Base-by-base conservation (phyloP, 2,329 filamentous ascomycete species). In the Fusarium goolgardi region DNA sequence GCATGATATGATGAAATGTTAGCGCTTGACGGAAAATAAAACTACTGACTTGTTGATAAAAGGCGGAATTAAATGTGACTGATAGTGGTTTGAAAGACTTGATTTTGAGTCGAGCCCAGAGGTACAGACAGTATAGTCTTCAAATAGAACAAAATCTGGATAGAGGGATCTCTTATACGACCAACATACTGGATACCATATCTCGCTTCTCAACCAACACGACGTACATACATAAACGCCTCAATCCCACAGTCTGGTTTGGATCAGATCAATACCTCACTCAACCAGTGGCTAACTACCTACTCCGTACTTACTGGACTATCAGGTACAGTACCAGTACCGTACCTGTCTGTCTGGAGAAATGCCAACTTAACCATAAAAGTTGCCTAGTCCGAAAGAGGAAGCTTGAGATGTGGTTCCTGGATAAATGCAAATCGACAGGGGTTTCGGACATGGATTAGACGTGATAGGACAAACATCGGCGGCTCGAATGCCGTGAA, bases 391-490 rank as follows among this genome's bases (percentile, higher is more conserved):
- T 56, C 56, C 66, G 32, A 54, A 69, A 67, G 35, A 63, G 65
- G 65, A 49, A 67, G 63, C 50, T 69, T 57, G 44, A 53, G 49
- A 63, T 54, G 53, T 54, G 62, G 66, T 69, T 67, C 66, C 66
- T 69, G 66, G 66, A 63, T 69, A 69, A 69, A 69, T 69, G 49
- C 65, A 51, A 55, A 61, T 54, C 35, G 57, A 47, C 57, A 54
- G 56, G 65, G 66, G 56, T 51, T 27, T n/a, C 32, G 52, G 44
- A 16, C 39, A 39, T 45, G 51, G 43, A 16, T 37, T 54, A 35
- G 43, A 50, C 37, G 29, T 61, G 65, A 62, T 62, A 63, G 61
- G 61, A 15, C 52, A 12, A 51, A 41, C 40, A 56, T 50, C 32
- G 41, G 57, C 55, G 59, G 59, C 59, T 64, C 35, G 61, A 58